Evolutionary conservation across 306 rosid genomes (phyloP).

Genomic region (Quercus dentata): DNA sequence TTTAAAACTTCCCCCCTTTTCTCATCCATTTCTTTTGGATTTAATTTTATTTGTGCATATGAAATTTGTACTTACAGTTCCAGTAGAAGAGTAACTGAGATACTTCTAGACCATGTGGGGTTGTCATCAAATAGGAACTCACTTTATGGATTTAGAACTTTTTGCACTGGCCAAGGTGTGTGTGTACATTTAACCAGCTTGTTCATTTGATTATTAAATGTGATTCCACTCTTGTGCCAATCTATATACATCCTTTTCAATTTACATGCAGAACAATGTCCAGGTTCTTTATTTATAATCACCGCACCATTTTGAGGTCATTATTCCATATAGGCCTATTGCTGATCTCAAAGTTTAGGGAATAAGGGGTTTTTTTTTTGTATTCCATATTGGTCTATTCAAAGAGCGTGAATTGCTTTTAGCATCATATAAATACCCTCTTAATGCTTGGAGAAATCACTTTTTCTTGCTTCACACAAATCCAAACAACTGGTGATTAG

Average conservation of each 20-base stretch:
- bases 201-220: neutral
- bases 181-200: conserved; percentile 13
- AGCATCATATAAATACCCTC: neutral
- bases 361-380: no score
- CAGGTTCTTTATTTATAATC: neutral
- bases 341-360: no score
- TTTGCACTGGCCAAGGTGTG: conserved; percentile 66
- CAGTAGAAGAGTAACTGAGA: conserved; percentile 35
- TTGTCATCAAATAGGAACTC: conserved; percentile 48
- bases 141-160: conserved; percentile 47
- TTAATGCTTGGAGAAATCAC: neutral
- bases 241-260: neutral
- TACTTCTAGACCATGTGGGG: conserved; percentile 35
- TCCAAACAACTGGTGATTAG: neutral
- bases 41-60: conserved; percentile 10
- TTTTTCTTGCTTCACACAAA: neutral
- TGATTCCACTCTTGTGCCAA: neutral
- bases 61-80: conserved; percentile 38
- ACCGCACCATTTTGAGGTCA: neutral
- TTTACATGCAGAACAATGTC: neutral
- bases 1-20: neutral
- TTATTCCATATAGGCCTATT: neutral
- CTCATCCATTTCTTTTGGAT: neutral
- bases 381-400: neutral
- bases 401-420: neutral